Conservation (phyloP, 2,329 filamentous ascomycete species). For the Apiospora pterosperma region DNA sequence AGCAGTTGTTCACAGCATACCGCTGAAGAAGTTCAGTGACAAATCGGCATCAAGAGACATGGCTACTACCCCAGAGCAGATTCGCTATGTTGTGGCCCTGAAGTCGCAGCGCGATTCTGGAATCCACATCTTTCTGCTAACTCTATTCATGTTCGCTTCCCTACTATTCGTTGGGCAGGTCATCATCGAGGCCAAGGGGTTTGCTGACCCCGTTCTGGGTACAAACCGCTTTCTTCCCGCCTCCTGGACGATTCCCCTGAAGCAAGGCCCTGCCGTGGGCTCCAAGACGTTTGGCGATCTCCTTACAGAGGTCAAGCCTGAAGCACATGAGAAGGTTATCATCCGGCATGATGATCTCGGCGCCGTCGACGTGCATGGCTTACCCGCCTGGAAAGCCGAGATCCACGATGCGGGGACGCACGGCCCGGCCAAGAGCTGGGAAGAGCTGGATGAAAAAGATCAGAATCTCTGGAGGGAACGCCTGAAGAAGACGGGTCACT, state of each 20-base stretch:
- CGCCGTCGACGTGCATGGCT: slow-evolving; percentile 19
- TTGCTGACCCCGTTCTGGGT: slow-evolving; percentile 53
- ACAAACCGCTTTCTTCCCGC: slow-evolving; percentile 52
- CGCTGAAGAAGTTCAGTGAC: slow-evolving; percentile 51
- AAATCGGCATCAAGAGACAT: slow-evolving; percentile 30
- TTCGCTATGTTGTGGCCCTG: slow-evolving; percentile 68
- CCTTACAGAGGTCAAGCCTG: slow-evolving; percentile 28
- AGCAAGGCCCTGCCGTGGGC: slow-evolving; percentile 28
- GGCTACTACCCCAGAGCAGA: slow-evolving; percentile 38
- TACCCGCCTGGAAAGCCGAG: slow-evolving; percentile 34
- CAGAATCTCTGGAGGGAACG: slow-evolving; percentile 66
- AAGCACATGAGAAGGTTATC: slow-evolving; percentile 33
- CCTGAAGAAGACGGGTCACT: slow-evolving; percentile 69
- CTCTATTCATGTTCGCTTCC: slow-evolving; percentile 55
- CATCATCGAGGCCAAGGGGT: slow-evolving; percentile 60
- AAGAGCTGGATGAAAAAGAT: slow-evolving; percentile 63
- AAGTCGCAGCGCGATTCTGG: slow-evolving; percentile 52
- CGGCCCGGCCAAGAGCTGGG: slow-evolving; percentile 62
- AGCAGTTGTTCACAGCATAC: slow-evolving; percentile 75
- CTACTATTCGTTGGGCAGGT: slow-evolving; percentile 61
- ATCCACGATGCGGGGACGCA: slow-evolving; percentile 45
- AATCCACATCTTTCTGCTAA: slow-evolving; percentile 47
- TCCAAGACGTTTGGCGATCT: slow-evolving; percentile 30
- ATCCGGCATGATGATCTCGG: slow-evolving; percentile 27
- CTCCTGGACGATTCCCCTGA: slow-evolving; percentile 25